Base-by-base conservation (phyloP, 148 eudicot genomes). In the Diospyros lotus region DNA sequence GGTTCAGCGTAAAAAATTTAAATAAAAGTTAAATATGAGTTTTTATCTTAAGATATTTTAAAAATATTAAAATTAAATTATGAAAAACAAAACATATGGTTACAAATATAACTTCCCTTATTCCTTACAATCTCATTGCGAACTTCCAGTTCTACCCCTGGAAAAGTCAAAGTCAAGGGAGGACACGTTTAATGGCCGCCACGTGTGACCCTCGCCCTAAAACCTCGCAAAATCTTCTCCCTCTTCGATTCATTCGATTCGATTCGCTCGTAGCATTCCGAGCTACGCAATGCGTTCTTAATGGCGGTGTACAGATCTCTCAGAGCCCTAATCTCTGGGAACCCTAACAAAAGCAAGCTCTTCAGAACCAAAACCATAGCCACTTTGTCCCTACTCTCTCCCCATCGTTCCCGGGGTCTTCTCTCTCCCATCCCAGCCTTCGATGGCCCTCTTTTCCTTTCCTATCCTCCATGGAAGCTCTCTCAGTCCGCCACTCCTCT, bases 401-500 rank as follows among this genome's bases (percentile, higher is more conserved):
- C 62, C 39, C 18, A 77, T 58, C 82, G 69, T 64, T 72, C 80
- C 39, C 58, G 58, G 28, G 28, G 28, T 9, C 75, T 79, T 72
- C 82, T 84, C 83, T 81, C 84, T 79, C 86, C 91, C 64, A 77
- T 86, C 62, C 75, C 82, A 11, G 67, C 78, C 17, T 64, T 66
- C 67, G 76, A 67, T 52, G 91, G 93, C 39, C 93, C 98, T 2
- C 89, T 90, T 67, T 94, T 92, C 77, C 84, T 90, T 68, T 89
- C 92, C 28, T 87, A 83, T 44, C 86, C 94, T 10, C 96, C 96
- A 2, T 92, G 90, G 87, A 88, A 79, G 82, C 93, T 92, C 68
- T 87, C 89, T 2, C 99, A 90, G 46, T 89, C 87, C 11, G 89
- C 96, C 8, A 92, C 99, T 1, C 97, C 97, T 3, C 78, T 89